A percentile compares a stretch with the other conserved stretches of the same genome.
Evolutionary conservation across 2,329 filamentous ascomycete genomes (phyloP).

Genomic region (Rhexocercosporidium sp.): DNA sequence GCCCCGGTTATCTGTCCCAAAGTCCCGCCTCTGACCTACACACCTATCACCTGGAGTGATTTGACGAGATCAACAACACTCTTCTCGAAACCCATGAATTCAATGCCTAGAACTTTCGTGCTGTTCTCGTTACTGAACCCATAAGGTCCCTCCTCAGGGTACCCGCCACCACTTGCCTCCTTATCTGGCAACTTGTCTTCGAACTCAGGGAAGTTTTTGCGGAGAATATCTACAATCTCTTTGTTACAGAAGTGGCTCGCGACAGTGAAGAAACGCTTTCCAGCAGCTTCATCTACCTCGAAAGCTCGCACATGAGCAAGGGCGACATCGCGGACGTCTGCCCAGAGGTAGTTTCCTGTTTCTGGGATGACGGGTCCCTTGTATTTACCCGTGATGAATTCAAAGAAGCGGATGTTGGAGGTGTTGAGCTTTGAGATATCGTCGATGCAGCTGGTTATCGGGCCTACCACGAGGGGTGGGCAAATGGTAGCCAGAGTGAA

Average conservation of each 20-base stretch:
- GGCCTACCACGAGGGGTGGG: constrained; percentile 57
- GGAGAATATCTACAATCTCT: constrained; percentile 58
- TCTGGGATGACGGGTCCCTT: constrained; percentile 57
- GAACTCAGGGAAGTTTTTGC: constrained; percentile 57
- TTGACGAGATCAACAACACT: constrained; percentile 64
- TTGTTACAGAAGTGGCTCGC: constrained; percentile 64
- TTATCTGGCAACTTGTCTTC: constrained; percentile 50
- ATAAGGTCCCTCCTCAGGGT: constrained; percentile 51
- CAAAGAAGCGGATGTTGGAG: constrained; percentile 69
- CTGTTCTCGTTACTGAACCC: constrained; percentile 59
- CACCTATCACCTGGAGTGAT: constrained; percentile 40
- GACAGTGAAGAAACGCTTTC: constrained; percentile 66
- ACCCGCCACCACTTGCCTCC: constrained; percentile 42
- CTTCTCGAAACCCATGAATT: constrained; percentile 63
- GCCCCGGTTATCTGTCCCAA: background rate
- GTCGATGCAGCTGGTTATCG: constrained; percentile 59
- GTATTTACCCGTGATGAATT: constrained; percentile 61
- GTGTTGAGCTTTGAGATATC: constrained; percentile 70
- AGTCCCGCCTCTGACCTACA: constrained; percentile 8
- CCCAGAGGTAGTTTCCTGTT: constrained; percentile 61
- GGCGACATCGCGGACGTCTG: constrained; percentile 65
- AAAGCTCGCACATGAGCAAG: constrained; percentile 65
- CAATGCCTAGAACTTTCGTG: constrained; percentile 60
- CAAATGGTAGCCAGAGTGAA: constrained; percentile 66
- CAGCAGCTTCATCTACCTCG: constrained; percentile 58